Evolutionary conservation across 148 eudicot genomes (phyloP), one percentile per base, ranked within the genome.

Genomic region (Euryodendron excelsum): DNA sequence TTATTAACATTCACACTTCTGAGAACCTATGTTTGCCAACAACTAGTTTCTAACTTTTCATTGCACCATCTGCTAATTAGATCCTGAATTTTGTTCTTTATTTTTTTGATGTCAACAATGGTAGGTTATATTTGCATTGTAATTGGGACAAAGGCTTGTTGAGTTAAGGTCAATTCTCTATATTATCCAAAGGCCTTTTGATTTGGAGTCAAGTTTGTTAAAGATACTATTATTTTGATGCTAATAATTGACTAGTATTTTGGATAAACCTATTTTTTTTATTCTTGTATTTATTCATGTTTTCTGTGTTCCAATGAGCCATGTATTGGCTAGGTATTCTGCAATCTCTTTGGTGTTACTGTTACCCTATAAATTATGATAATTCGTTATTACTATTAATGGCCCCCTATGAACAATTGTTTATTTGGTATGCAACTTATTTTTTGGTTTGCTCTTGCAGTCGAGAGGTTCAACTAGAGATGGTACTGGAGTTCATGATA

Each of bases 401-500:
- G 47, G 17, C 72, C 20, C 20, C 27, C 1, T 28, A 33, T 80
- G 36, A 33, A 11, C 31, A 55, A 27, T 67, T 62, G 25, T 21
- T 44, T 47, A 47, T 37, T 50, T 74, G 72, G 55, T 73, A 34
- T 30, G 39, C 64, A 79, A 33, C 69, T 72, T 56, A 18, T 73
- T 65, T 20, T 76, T 77, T 73, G 58, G 5, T 66, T 63, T 79
- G 41, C 2, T 15, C 45, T 45, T 87, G 87, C 88, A 93, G 99
- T 89, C 98, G 64, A 91, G 97, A 91, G 99, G 99, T 75, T 96
- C 99, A 50, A 96, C 99, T 48, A 91, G 97, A 88, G 99, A 96
- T 85, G 99, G 99, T 20, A 96, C 99, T 80, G 99, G 99, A 73
- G 99, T 96, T 66, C 99, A 96, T 82, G 98, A 96, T 83, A 92